A percentile compares a stretch with the other conserved stretches of the same genome.
Conservation (phyloP, 257 asterid species). For the Dorcoceras hygrometricum region DNA sequence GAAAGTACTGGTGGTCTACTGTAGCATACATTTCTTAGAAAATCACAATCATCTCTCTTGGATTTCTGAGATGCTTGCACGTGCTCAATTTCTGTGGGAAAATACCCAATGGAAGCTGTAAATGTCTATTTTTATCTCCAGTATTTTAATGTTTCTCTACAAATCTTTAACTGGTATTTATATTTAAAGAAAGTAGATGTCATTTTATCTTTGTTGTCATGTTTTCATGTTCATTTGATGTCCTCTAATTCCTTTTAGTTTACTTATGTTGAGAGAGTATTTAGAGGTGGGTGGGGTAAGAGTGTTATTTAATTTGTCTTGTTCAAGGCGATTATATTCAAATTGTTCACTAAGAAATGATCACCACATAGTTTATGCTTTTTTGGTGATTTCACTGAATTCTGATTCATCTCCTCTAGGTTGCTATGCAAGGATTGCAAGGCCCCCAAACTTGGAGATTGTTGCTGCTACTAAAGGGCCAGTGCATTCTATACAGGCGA, state of each 20-base stretch:
- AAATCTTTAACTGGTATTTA: neutral
- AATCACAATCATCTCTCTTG: neutral
- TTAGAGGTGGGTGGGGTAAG: neutral
- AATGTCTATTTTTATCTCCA: neutral
- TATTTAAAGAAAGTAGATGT: neutral
- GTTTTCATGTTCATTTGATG: neutral
- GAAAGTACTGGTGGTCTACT: neutral
- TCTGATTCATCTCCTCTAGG: slow-evolving; percentile 41
- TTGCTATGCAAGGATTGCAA: slow-evolving; percentile 95
- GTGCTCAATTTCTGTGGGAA: neutral
- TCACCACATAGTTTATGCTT: slow-evolving; percentile 11
- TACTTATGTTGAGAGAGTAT: neutral
- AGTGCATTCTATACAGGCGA: slow-evolving; percentile 88
- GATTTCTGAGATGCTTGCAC: neutral
- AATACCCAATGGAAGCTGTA: neutral
- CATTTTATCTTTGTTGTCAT: neutral
- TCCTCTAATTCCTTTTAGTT: neutral
- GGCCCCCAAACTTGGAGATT: slow-evolving; percentile 98
- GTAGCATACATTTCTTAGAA: neutral
- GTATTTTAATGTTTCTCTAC: neutral
- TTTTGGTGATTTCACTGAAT: slow-evolving; percentile 15
- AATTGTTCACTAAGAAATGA: neutral
- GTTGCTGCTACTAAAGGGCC: slow-evolving; percentile 85
- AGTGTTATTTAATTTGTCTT: neutral
- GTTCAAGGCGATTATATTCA: neutral